phyloP scores from a whole-genome alignment of 2,329 filamentous ascomycete species.

The Fusarium lyarnte region DNA sequence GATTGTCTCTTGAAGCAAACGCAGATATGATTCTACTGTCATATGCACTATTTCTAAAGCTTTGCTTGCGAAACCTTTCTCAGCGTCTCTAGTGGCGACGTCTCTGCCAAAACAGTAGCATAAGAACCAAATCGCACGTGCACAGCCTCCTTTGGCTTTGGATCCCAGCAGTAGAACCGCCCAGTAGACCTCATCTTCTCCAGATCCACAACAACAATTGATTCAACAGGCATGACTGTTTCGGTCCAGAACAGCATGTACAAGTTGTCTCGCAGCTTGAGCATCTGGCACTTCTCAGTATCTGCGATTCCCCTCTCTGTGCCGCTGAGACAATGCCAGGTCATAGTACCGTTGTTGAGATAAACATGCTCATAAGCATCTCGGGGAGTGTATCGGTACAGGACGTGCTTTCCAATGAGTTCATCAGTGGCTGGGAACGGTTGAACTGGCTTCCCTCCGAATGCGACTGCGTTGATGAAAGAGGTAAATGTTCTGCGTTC shows the following conservation, averaged over 20 bases:
- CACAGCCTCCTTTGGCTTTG: constrained; percentile 17
- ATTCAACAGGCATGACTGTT: constrained; percentile 28
- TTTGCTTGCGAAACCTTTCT: neutral
- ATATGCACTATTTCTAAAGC: neutral
- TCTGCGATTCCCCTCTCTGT: constrained; percentile 26
- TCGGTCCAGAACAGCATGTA: constrained; percentile 32
- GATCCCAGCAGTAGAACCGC: constrained; percentile 29
- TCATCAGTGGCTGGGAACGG: constrained; percentile 8
- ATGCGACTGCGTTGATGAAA: constrained; percentile 5
- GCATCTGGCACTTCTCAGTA: constrained; percentile 17
- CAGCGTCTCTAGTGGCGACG: neutral
- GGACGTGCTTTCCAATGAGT: constrained; percentile 22
- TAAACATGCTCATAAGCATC: constrained; percentile 30
- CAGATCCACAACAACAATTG: constrained; percentile 17
- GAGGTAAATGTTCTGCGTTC: constrained; percentile 17
- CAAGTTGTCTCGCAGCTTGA: constrained; percentile 15
- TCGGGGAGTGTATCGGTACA: constrained; percentile 15
- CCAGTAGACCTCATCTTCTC: constrained; percentile 24
- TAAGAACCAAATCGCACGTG: constrained; percentile 23
- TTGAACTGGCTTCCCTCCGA: neutral
- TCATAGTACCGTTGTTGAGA: constrained; percentile 22
- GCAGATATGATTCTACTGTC: no score
- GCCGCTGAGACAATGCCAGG: constrained; percentile 24
- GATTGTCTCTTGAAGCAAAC: neutral
- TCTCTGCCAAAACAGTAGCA: constrained; percentile 14